Percentiles rank a stretch among this genome's conserved stretches.
Evolutionary conservation across 805 yeast genomes (phyloP).

Genomic region (Metschnikowia corniflorae): DNA sequence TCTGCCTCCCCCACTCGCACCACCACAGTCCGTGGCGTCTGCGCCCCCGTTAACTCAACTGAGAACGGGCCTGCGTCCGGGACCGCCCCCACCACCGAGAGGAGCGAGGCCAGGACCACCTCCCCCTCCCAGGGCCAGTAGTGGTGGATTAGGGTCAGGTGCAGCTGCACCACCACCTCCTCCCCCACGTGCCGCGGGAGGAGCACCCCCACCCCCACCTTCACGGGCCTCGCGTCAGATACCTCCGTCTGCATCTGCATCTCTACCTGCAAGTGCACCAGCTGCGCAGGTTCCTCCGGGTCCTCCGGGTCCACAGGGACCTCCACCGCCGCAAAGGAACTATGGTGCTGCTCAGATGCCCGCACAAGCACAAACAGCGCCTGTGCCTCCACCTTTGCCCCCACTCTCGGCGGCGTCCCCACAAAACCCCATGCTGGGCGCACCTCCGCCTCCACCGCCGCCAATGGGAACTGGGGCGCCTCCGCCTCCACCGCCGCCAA

Average conservation of each 20-base stretch:
- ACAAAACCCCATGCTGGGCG: conserved; percentile 1
- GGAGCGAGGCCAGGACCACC: not conserved
- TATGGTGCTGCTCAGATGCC: conserved; percentile 21
- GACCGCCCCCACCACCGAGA: conserved; percentile 18
- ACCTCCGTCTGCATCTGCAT: too few species aligned
- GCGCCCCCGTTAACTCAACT: conserved; percentile 13
- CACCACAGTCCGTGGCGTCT: conserved; percentile 4
- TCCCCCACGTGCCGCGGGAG: conserved; percentile 20
- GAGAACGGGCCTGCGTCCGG: conserved; percentile 11
- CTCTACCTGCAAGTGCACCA: conserved; percentile 7
- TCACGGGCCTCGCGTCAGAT: conserved; percentile 22
- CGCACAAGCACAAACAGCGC: conserved; percentile 20
- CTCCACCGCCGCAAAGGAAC: conserved; percentile 19
- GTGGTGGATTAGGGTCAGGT: not conserved
- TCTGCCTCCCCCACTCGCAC: not conserved
- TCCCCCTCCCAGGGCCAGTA: not conserved
- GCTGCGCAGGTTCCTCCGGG: not conserved
- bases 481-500: conserved; percentile 19
- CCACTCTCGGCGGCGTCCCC: conserved; percentile 18
- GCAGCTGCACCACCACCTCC: conserved; percentile 16
- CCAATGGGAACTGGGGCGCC: conserved; percentile 6
- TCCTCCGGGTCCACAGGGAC: conserved; percentile 4
- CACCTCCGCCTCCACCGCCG: not conserved
- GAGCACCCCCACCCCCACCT: conserved; percentile 31
- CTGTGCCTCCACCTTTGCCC: conserved; percentile 19